Evolutionary conservation across 2,329 filamentous ascomycete species (phyloP).

Genomic region (Cadophora luteo-olivacea): DNA sequence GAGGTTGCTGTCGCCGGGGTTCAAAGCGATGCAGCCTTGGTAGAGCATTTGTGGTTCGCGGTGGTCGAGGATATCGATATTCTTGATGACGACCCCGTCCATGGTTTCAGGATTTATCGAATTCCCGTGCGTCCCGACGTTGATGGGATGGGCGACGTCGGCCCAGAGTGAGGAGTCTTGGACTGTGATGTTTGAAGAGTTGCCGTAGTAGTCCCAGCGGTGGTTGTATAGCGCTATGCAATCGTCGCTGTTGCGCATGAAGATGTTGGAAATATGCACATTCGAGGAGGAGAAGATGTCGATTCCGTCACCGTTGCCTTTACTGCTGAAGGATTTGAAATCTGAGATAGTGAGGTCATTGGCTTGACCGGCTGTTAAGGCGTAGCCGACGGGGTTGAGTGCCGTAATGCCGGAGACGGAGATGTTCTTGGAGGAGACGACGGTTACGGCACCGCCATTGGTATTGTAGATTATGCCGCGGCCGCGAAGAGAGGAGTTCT

Average conservation of each 20-base stretch:
- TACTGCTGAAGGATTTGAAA: background rate
- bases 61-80: background rate
- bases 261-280: conserved; percentile 21
- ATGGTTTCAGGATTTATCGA: background rate
- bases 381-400: background rate
- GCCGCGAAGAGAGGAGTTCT: too few relatives aligned
- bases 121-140: background rate
- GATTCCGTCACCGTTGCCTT: background rate
- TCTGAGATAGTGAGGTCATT: background rate
- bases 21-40: background rate
- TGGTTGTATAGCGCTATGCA: conserved; percentile 47
- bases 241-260: conserved; percentile 49
- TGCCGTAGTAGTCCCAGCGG: conserved; percentile 44
- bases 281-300: background rate
- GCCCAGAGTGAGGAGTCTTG: conserved; percentile 40
- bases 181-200: conserved; percentile 46
- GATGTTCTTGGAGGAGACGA: background rate
- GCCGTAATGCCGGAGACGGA: background rate
- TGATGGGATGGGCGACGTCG: background rate
- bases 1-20: background rate
- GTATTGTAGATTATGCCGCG: background rate
- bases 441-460: background rate
- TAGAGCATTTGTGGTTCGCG: background rate
- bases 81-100: background rate
- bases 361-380: background rate